Base-by-base conservation (phyloP, 2,329 filamentous ascomycete species). In the Pestalotiopsis sp. region DNA sequence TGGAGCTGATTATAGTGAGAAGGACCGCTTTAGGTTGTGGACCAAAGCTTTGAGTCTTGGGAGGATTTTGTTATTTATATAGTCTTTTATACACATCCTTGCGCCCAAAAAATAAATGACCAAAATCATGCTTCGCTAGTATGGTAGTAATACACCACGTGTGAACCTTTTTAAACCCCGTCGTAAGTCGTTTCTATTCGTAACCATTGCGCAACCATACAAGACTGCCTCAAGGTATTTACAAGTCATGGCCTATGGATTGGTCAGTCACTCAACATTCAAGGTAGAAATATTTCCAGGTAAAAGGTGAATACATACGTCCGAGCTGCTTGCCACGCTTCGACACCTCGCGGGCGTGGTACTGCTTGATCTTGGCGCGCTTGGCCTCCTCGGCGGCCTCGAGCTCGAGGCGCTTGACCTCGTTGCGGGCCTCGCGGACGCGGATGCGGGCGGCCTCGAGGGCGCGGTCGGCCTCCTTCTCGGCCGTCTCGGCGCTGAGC, bases 261-360 rank as follows among this genome's bases (percentile, higher is more conserved):
- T 3, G 17, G 52, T 66, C 58, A 67, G 27, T 39, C 1, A 6
- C 6, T 39, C 36, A n/a, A 6, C 45, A n/a, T n/a, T 6, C 4
- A 1, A n/a, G 4, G 9, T 4, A 49, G 41, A 52, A 4, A 20
- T 20, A 11, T 7, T 31, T 7, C 31, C 31, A 31, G 31, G 31
- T 36, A 9, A 1, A 1, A 20, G 9, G 36, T n/a, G 2, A 62
- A 69, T 20, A 89, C 87, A 82, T 83, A 91, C 90, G 87, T 68
- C 91, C 90, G 69, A 92, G 86, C n/a, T 87, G 85, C 79, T 90
- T 89, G n/a, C 89, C 90, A 66, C 90, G 84, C 87, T 91, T 92
- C 5, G 87, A 89, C 38, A 92, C 85, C 74, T 89, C 87, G 73
- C 83, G 85, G 1, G 90, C 91, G 75, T 92, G 88, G 66, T 85